A percentile compares a stretch with the other conserved stretches of the same genome.
Evolutionary conservation across 164 flowering plant genomes (phyloP).

Genomic region (Sextonia rubra): DNA sequence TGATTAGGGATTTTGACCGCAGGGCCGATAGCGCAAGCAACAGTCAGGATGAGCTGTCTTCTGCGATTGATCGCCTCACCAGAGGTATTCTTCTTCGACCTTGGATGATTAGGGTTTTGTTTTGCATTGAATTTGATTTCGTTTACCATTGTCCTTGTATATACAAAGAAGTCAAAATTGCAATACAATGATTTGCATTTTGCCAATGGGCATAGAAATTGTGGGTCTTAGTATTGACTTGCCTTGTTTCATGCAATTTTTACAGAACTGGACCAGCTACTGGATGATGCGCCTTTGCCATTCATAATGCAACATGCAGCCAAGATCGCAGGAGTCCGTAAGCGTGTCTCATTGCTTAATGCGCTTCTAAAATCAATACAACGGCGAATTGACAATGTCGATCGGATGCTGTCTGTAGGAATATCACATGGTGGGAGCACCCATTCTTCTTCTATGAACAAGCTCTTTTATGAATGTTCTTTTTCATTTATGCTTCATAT

Average conservation of each 20-base stretch:
- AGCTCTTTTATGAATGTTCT: not conserved
- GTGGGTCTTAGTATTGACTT: not conserved
- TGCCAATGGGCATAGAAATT: not conserved
- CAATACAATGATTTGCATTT: too few species aligned
- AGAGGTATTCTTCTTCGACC: slow-evolving; percentile 24
- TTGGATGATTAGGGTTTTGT: not conserved
- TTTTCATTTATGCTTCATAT: too few species aligned
- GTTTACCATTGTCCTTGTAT: too few species aligned
- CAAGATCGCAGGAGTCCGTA: slow-evolving; percentile 73
- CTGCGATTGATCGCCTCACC: slow-evolving; percentile 55
- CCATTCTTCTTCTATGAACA: not conserved
- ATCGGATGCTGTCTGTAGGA: slow-evolving; percentile 53
- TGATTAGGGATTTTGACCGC: slow-evolving; percentile 51
- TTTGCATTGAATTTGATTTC: too few species aligned
- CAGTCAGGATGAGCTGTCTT: slow-evolving; percentile 55
- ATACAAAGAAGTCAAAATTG: too few species aligned
- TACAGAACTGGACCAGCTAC: slow-evolving; percentile 84
- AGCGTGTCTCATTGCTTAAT: slow-evolving; percentile 78
- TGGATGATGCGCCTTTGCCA: slow-evolving; percentile 94
- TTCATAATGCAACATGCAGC: slow-evolving; percentile 91
- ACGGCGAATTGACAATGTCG: slow-evolving; percentile 79
- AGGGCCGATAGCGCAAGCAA: slow-evolving; percentile 38
- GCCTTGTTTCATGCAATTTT: slow-evolving; percentile 2
- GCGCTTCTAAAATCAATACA: slow-evolving; percentile 67
- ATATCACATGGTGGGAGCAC: slow-evolving; percentile 42